Percentiles rank a stretch among this genome's conserved stretches.
These are phyloP conservation scores for Diaporthe caulivora DNA, from an alignment of 2,329 filamentous ascomycete species.

Conservation along the genomic window DNA sequence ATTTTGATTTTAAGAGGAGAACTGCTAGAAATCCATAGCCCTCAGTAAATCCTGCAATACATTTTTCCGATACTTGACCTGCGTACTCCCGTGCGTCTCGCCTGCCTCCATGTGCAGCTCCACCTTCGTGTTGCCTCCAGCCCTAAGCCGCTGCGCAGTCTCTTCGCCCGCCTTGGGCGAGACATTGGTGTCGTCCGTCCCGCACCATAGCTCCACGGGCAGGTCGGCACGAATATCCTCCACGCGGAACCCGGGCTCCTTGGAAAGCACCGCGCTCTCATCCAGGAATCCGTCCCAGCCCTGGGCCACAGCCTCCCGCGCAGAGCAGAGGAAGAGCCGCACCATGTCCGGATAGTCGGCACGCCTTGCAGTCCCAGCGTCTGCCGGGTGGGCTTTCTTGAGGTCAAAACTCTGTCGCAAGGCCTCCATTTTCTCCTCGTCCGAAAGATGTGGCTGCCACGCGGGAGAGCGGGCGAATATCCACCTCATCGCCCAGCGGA, in stretches of 20 bases:
- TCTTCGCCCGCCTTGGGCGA: slow-evolving; percentile 26
- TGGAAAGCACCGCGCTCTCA: slow-evolving; percentile 7
- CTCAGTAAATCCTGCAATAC: slow-evolving; percentile 3
- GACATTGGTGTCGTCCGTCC: slow-evolving; percentile 22
- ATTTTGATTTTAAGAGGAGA: too few species aligned
- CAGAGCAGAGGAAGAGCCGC: slow-evolving; percentile 26
- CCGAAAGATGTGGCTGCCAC: slow-evolving; percentile 13
- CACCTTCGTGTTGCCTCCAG: slow-evolving; percentile 16
- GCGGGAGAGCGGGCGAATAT: slow-evolving; percentile 14
- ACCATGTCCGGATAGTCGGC: slow-evolving; percentile 28
- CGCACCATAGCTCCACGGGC: slow-evolving; percentile 22
- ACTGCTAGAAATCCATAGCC: slow-evolving; percentile 10
- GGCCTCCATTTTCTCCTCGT: slow-evolving; percentile 25
- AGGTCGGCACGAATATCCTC: slow-evolving; percentile 22
- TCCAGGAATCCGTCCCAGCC: slow-evolving; percentile 29
- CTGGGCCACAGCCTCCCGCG: slow-evolving; percentile 6
- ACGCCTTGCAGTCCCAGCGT: slow-evolving; percentile 2
- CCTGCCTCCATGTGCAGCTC: slow-evolving; percentile 8
- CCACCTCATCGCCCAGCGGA: slow-evolving; percentile 32
- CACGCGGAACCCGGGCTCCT: slow-evolving; percentile 20
- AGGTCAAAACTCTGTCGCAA: slow-evolving; percentile 7
- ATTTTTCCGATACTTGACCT: slow-evolving; percentile 15
- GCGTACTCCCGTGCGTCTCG: slow-evolving; percentile 25
- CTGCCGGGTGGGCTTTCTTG: slow-evolving; percentile 16
- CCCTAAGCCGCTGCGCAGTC: slow-evolving; percentile 14